These are phyloP conservation scores for Xylaria castorea DNA, from an alignment of 495 filamentous ascomycete genomes.

Conservation along the genomic window DNA sequence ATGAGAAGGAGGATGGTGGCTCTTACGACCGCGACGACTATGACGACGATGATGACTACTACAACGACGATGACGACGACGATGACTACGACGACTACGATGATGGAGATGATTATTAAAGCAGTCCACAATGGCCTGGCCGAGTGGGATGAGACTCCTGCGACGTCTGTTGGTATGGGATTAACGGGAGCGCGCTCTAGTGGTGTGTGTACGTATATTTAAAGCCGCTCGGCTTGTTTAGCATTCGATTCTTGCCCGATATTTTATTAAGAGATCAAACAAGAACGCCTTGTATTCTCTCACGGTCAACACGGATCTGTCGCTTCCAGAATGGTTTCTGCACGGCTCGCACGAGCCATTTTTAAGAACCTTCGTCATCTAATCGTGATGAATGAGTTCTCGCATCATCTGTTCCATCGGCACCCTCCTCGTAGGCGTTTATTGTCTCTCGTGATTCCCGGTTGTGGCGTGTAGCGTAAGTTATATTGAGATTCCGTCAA, in stretches of 20 bases:
- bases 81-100: neutral
- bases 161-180: neutral
- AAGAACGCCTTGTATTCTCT: neutral
- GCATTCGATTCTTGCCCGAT: neutral
- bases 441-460: neutral
- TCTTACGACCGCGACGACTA: neutral
- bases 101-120: neutral
- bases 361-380: neutral
- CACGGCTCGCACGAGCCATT: neutral
- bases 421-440: neutral
- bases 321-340: neutral
- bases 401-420: neutral
- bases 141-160: neutral
- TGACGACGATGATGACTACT: neutral
- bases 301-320: neutral
- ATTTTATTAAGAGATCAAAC: neutral
- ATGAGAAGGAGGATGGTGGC: too few species aligned
- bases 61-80: neutral
- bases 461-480: neutral
- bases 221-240: neutral
- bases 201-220: neutral
- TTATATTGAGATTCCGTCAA: neutral
- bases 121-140: neutral
- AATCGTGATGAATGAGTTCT: neutral
- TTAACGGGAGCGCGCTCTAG: neutral